These are phyloP conservation scores for Colletotrichum viniferum DNA, from an alignment of 2,329 filamentous ascomycete species.

Conservation along the genomic window DNA sequence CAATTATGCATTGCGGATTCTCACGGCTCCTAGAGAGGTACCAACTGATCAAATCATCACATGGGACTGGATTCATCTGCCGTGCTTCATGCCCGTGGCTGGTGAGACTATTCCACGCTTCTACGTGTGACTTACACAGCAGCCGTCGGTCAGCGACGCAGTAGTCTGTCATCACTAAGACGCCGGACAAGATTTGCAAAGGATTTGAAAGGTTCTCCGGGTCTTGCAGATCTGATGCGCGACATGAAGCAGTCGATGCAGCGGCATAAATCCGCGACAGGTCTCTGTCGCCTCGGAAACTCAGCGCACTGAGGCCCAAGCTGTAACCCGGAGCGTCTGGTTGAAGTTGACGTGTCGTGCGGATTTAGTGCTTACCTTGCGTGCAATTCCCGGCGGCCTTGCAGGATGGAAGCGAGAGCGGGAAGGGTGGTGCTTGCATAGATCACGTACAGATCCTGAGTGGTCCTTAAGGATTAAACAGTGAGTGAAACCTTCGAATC, in stretches of 20 bases:
- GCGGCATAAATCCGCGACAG: not conserved
- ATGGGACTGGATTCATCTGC: not conserved
- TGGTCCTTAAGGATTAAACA: not conserved
- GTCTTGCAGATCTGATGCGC: not conserved
- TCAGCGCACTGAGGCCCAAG: not conserved
- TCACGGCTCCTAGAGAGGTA: too few relatives aligned
- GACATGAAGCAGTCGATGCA: not conserved
- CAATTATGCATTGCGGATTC: too few relatives aligned
- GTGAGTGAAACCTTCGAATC: fast-evolving
- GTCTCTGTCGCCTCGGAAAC: not conserved
- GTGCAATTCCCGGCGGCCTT: not conserved
- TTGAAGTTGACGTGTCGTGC: not conserved
- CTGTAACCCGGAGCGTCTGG: not conserved
- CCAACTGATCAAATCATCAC: not conserved
- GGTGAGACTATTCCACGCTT: not conserved
- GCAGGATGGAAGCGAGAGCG: not conserved
- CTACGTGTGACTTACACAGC: not conserved
- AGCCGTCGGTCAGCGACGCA: not conserved
- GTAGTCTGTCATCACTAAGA: not conserved
- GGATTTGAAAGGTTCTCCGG: not conserved
- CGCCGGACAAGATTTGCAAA: not conserved
- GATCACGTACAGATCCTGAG: not conserved
- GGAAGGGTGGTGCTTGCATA: not conserved
- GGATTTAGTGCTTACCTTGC: not conserved
- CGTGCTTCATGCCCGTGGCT: fast-evolving